phyloP scores from a whole-genome alignment of 1,284 basidiomycete species.

The Papiliotrema laurentii region DNA sequence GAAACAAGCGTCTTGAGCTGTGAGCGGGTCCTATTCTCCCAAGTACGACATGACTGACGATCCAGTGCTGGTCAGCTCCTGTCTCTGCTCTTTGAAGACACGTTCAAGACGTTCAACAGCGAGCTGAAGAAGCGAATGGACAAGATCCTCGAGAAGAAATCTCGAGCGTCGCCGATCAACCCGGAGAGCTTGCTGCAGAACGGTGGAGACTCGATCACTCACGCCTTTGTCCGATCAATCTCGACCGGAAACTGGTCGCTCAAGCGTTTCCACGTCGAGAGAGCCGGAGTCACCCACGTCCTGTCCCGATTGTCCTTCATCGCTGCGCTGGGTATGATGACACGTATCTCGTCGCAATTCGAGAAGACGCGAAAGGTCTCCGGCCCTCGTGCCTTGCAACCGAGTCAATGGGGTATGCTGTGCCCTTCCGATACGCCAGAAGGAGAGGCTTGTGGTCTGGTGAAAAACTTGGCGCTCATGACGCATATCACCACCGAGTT shows the following conservation, averaged over 20 bases:
- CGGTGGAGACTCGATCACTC: slow-evolving; percentile 77
- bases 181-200: slow-evolving; percentile 61
- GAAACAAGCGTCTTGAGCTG: slow-evolving; percentile 98
- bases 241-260: slow-evolving; percentile 99
- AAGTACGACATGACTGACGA: no score
- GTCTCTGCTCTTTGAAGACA: slow-evolving; percentile 91
- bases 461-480: slow-evolving; percentile 99
- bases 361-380: slow-evolving; percentile 99
- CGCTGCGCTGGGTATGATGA: slow-evolving; percentile 99
- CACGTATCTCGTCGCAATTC: slow-evolving; percentile 96
- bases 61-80: slow-evolving; percentile 91
- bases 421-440: slow-evolving; percentile 99
- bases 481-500: slow-evolving; percentile 99
- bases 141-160: slow-evolving; percentile 96
- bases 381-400: slow-evolving; percentile 93
- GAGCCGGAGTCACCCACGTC: slow-evolving; percentile 97
- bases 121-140: slow-evolving; percentile 96
- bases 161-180: slow-evolving; percentile 91
- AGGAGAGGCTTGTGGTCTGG: slow-evolving; percentile 97
- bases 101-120: slow-evolving; percentile 98
- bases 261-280: slow-evolving; percentile 99
- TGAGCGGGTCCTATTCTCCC: no score
- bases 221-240: slow-evolving; percentile 95
- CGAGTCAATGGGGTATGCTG: slow-evolving; percentile 98
- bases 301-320: slow-evolving; percentile 93